Base-by-base conservation (phyloP, 1,284 basidiomycete species). In the Cryptococcus jaspeensis region DNA sequence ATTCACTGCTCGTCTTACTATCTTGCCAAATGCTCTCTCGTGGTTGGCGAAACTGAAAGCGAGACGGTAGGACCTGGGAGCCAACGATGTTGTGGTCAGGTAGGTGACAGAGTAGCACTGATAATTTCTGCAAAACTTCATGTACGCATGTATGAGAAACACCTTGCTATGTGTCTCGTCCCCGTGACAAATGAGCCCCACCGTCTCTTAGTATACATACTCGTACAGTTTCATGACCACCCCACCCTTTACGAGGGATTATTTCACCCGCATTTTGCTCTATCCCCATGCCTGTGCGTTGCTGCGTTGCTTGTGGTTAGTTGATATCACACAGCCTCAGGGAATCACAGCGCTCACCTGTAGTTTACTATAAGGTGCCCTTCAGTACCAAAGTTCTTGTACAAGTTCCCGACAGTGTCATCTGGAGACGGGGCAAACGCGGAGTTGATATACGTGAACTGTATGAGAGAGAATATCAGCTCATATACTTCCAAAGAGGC, bases 361-460 rank as follows among this genome's bases (percentile, higher is more conserved):
- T 96, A 96, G 78, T 97, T 96, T 47, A 97, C 92, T 76, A 96
- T 95, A 65, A 96, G 81, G 75, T 94, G 91, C 0, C 89, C 90
- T 67, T 94, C 92, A 0, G 93, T 95, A 3, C 89, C 85, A 72
- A 94, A 96, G 40, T 89, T 93, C 90, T 91, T 91, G 82, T 66
- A 80, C 36, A 80, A 63, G 72, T 94, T 97, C 0, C 90, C 87
- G 3, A 95, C 91, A 0, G 88, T 90, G 71, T 95, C 92, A 73
- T 96, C 92, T 0, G 91, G 92, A 1, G 92, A 89, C 44, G 92
- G 92, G 2, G 90, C 89, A 75, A 98, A 98, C 0, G 95, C 91
- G n/a, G 93, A 83, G 71, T 98, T 98, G 81, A 99, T 97, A 75
- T 98, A 99, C 5, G 93, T 90, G 78, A 96, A 97, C 94, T 97